Conservation (phyloP, 2,329 filamentous ascomycete species). For the Verticillium zaregamsianum region DNA sequence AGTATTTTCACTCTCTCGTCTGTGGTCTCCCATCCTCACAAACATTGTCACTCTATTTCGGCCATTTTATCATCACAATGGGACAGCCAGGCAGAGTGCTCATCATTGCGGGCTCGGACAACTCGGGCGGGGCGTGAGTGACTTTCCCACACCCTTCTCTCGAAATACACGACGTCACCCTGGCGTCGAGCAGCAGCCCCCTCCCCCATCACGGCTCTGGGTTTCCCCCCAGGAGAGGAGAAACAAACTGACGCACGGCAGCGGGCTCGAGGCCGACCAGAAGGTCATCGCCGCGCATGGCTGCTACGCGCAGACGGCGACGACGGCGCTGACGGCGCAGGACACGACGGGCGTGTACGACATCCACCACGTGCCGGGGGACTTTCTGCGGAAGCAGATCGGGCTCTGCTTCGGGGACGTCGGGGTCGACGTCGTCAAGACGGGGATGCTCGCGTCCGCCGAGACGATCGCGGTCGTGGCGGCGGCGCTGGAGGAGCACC, state of each 20-base stretch:
- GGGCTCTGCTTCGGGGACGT: slow-evolving; percentile 81
- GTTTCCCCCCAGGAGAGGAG: too few relatives aligned
- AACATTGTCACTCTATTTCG: neutral
- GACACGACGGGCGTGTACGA: slow-evolving; percentile 82
- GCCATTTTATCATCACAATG: slow-evolving; percentile 22
- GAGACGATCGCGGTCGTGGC: slow-evolving; percentile 67
- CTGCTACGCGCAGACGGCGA: slow-evolving; percentile 94
- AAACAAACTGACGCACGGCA: slow-evolving; percentile 29
- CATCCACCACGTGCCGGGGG: slow-evolving; percentile 73
- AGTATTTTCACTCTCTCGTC: neutral
- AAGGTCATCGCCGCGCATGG: slow-evolving; percentile 90
- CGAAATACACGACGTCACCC: neutral
- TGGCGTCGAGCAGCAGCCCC: too few relatives aligned
- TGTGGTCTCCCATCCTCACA: neutral
- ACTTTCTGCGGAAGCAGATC: slow-evolving; percentile 81
- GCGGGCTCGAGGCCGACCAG: slow-evolving; percentile 92
- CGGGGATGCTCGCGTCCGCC: slow-evolving; percentile 77
- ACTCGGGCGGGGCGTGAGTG: slow-evolving; percentile 78
- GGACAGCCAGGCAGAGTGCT: slow-evolving; percentile 51
- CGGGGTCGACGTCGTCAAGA: slow-evolving; percentile 86
- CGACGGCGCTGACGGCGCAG: slow-evolving; percentile 92
- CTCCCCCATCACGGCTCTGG: too few relatives aligned
- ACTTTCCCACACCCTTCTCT: neutral
- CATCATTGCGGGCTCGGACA: slow-evolving; percentile 84
- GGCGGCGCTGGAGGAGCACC: slow-evolving; percentile 54